These are phyloP conservation scores for Tieghemostelium lacteum DNA, from an alignment of 78 protist species.

Conservation along the genomic window DNA sequence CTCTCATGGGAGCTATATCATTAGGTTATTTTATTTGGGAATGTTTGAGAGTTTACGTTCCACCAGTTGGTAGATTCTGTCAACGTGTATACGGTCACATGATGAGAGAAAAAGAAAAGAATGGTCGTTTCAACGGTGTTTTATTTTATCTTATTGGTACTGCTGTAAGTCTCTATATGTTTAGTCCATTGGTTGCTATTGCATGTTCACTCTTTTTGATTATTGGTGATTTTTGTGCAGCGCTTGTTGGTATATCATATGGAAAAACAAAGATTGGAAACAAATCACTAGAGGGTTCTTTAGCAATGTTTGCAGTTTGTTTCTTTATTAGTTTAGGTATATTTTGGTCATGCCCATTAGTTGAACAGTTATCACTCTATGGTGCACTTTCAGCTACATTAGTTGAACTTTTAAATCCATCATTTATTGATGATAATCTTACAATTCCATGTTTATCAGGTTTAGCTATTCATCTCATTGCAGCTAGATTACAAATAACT, in stretches of 20 bases:
- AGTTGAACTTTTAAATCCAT: slow-evolving; percentile 61
- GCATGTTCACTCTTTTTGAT: slow-evolving; percentile 38
- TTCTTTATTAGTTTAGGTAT: slow-evolving; percentile 15
- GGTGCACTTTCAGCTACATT: slow-evolving; percentile 49
- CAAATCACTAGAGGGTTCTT: slow-evolving; percentile 44
- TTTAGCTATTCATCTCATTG: slow-evolving; percentile 18
- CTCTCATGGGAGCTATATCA: slow-evolving; percentile 23
- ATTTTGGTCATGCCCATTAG: slow-evolving; percentile 28
- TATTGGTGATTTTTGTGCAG: slow-evolving; percentile 70
- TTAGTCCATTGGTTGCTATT: slow-evolving; percentile 9
- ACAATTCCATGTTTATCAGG: slow-evolving; percentile 61
- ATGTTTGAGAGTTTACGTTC: slow-evolving; percentile 28
- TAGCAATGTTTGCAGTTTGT: slow-evolving; percentile 57
- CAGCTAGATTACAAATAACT: slow-evolving; percentile 5
- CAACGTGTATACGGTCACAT: slow-evolving; percentile 27
- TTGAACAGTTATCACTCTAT: slow-evolving; percentile 69
- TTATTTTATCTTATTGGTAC: slow-evolving; percentile 45
- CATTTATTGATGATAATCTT: slow-evolving; percentile 47
- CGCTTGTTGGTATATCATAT: slow-evolving; percentile 61
- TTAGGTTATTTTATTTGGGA: slow-evolving; percentile 66
- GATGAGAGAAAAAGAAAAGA: slow-evolving; percentile 65
- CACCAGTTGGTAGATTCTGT: slow-evolving; percentile 44
- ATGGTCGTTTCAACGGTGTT: slow-evolving; percentile 55
- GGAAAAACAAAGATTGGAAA: slow-evolving; percentile 64
- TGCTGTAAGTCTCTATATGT: slow-evolving; percentile 27